These are phyloP conservation scores for Clarireedia hainanense DNA, from an alignment of 2,329 filamentous ascomycete species.

Conservation along the genomic window DNA sequence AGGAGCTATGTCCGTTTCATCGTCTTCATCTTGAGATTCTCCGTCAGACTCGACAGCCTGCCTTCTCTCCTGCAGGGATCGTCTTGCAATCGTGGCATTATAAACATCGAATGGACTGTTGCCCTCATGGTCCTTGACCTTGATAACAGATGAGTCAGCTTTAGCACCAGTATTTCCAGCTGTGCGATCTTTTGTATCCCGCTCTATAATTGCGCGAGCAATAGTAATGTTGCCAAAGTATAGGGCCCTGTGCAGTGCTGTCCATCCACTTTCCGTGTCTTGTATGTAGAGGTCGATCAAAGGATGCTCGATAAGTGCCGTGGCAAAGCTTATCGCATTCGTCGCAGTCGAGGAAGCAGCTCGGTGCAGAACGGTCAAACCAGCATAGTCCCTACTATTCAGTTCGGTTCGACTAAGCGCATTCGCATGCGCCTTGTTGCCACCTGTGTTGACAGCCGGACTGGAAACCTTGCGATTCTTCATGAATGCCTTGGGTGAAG, in stretches of 20 bases:
- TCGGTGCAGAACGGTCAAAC: constrained; percentile 77
- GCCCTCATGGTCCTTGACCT: constrained; percentile 91
- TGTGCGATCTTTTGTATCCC: constrained; percentile 47
- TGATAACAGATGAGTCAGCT: constrained; percentile 66
- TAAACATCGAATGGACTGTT: constrained; percentile 94
- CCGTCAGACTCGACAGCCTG: constrained; percentile 34
- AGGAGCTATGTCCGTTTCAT: not conserved
- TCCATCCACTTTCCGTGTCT: constrained; percentile 92
- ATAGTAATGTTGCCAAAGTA: constrained; percentile 86
- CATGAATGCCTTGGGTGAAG: constrained; percentile 40
- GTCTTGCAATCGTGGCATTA: constrained; percentile 73
- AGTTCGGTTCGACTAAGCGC: constrained; percentile 55
- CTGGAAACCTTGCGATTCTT: constrained; percentile 49
- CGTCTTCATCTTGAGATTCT: constrained; percentile 44
- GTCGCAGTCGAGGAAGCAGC: constrained; percentile 67
- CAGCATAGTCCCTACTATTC: constrained; percentile 75
- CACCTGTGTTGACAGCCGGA: constrained; percentile 36
- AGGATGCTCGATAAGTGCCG: constrained; percentile 73
- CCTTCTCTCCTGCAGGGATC: constrained; percentile 45
- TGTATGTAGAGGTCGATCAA: constrained; percentile 78
- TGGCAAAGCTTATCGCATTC: constrained; percentile 66
- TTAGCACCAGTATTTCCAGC: constrained; percentile 47
- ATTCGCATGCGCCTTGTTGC: constrained; percentile 37
- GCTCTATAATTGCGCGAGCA: constrained; percentile 72
- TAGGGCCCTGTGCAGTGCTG: constrained; percentile 80